These are phyloP conservation scores for Kluyveromyces aestuarii DNA, from an alignment of 805 yeast species.

Conservation along the genomic window DNA sequence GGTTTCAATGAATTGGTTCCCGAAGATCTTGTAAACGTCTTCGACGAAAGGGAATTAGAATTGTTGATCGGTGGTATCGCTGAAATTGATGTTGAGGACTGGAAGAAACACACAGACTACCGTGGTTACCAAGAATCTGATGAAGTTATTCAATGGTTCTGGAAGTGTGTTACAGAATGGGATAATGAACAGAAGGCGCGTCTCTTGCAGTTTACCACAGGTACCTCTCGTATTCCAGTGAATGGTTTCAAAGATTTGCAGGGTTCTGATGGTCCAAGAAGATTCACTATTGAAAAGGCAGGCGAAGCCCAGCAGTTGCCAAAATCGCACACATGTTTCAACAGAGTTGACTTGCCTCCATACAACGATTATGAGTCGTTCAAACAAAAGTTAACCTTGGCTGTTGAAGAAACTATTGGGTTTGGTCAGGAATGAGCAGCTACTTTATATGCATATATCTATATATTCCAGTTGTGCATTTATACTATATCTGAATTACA, in stretches of 20 bases:
- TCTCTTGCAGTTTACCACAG: slow-evolving; percentile 92
- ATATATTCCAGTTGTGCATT: neutral
- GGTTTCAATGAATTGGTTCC: slow-evolving; percentile 98
- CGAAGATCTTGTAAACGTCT: slow-evolving; percentile 90
- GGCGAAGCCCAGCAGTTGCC: slow-evolving; percentile 92
- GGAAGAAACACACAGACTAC: slow-evolving; percentile 98
- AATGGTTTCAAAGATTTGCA: slow-evolving; percentile 98
- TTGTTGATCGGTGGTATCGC: slow-evolving; percentile 96
- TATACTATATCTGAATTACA: neutral
- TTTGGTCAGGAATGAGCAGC: slow-evolving; percentile 80
- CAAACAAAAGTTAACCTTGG: slow-evolving; percentile 85
- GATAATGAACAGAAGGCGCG: slow-evolving; percentile 95
- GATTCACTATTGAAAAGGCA: slow-evolving; percentile 97
- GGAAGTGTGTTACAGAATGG: slow-evolving; percentile 91
- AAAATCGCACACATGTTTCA: slow-evolving; percentile 96
- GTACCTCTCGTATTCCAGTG: slow-evolving; percentile 98
- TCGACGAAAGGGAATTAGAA: slow-evolving; percentile 96
- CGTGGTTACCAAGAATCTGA: slow-evolving; percentile 96
- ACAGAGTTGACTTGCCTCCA: slow-evolving; percentile 96
- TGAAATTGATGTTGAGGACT: slow-evolving; percentile 95
- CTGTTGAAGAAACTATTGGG: slow-evolving; percentile 98
- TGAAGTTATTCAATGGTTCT: slow-evolving; percentile 97
- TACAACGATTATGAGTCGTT: slow-evolving; percentile 75
- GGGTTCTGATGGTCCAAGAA: slow-evolving; percentile 98
- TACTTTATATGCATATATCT: neutral